phyloP scores from a whole-genome alignment of 768 basidiomycete genomes.

The Phylloporus sp. region DNA sequence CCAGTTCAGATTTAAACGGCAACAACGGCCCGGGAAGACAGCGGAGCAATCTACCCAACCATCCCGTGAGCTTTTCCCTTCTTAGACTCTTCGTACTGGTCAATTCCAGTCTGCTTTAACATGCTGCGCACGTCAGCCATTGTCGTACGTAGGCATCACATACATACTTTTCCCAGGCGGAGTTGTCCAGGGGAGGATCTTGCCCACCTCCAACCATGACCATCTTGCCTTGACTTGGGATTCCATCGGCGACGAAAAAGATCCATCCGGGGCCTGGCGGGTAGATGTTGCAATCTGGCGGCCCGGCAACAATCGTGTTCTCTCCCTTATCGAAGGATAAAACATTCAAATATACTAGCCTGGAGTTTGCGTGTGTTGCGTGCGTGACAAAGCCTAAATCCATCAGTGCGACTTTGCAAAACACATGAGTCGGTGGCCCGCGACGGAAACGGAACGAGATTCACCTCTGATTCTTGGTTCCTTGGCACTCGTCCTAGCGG shows the following conservation, averaged over 20 bases:
- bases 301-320: constrained; percentile 55
- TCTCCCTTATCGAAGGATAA: constrained; percentile 38
- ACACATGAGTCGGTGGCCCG: constrained; percentile 5
- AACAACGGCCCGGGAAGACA: not conserved
- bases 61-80: constrained; percentile 19
- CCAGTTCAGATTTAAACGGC: not conserved
- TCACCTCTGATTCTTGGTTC: constrained; percentile 49
- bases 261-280: constrained; percentile 82
- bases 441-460: constrained; percentile 1
- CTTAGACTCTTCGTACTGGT: constrained; percentile 46
- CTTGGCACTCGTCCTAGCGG: constrained; percentile 30
- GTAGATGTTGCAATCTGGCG: constrained; percentile 60
- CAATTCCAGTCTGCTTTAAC: constrained; percentile 41
- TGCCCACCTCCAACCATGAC: constrained; percentile 67
- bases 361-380: constrained; percentile 67
- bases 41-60: constrained; percentile 4
- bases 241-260: constrained; percentile 58
- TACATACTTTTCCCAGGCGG: constrained; percentile 55
- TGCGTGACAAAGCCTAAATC: constrained; percentile 82
- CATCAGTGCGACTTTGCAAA: constrained; percentile 59
- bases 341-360: constrained; percentile 61
- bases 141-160: not conserved
- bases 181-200: constrained; percentile 53
- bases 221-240: constrained; percentile 58
- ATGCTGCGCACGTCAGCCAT: constrained; percentile 34